A percentile compares a stretch with the other conserved stretches of the same genome.
Evolutionary conservation across 495 filamentous ascomycete genomes (phyloP).

Genomic region (Penicillium waksmanii): DNA sequence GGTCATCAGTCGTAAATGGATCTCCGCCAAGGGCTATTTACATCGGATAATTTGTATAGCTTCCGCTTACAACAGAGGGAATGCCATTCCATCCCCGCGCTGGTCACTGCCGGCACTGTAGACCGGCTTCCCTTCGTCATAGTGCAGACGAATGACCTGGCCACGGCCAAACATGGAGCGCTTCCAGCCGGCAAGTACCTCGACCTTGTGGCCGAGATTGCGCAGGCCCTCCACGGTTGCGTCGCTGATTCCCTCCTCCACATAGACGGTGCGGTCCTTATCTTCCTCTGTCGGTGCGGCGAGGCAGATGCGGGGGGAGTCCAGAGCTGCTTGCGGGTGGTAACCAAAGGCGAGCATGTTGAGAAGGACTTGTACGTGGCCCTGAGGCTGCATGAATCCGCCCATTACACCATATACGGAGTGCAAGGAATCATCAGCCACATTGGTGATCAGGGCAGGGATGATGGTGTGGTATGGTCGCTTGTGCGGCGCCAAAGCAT

Average conservation of each 20-base stretch:
- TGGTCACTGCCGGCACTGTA: conserved; percentile 88
- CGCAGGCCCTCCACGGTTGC: conserved; percentile 67
- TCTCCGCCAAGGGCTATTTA: no score
- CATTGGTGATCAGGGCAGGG: conserved; percentile 83
- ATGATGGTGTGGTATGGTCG: conserved; percentile 98
- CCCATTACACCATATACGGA: conserved; percentile 96
- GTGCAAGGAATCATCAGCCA: conserved; percentile 71
- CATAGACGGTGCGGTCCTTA: conserved; percentile 64
- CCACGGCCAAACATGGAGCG: conserved; percentile 85
- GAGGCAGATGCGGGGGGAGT: conserved; percentile 86
- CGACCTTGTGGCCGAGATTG: conserved; percentile 71
- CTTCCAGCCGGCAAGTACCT: conserved; percentile 66
- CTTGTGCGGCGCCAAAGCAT: conserved; percentile 79
- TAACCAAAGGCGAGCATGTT: conserved; percentile 87
- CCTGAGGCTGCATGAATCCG: conserved; percentile 98
- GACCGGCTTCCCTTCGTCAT: conserved; percentile 67
- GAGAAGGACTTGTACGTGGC: conserved; percentile 91
- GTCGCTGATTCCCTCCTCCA: conserved; percentile 83
- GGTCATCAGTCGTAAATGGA: conserved; percentile 3
- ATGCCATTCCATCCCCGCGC: conserved; percentile 84
- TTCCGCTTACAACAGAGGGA: conserved; percentile 51
- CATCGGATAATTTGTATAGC: not conserved
- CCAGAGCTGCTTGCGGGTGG: conserved; percentile 85
- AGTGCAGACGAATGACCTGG: conserved; percentile 82
- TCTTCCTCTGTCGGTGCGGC: conserved; percentile 62